Evolutionary conservation across 257 asterid genomes (phyloP), one percentile per base, ranked within the genome.

Genomic region (Paraleonurus japonicus): DNA sequence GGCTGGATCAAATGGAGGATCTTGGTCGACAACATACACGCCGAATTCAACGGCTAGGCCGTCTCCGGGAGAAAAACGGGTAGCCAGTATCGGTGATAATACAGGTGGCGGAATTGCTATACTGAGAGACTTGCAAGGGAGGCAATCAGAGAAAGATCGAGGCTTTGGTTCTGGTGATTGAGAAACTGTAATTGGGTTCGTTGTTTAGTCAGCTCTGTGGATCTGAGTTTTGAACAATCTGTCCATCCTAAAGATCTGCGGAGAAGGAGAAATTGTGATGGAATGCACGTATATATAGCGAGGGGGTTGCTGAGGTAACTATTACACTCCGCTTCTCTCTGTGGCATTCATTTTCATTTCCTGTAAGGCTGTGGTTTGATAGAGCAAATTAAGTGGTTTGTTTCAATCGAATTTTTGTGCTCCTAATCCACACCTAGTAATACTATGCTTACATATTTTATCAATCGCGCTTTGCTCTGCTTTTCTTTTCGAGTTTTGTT

Each of bases 1-100:
- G 61, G 96, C 98, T 22, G 96, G 96, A 69, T 89, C 94, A 2
- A 89, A 84, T 8, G 96, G 98, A 79, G 98, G 95, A 72, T 89
- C 94, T 26, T 89, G 97, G 98, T 90, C 96, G 11, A 90, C 98
- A 24, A 79, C 85, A 22, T 88, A 85, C 39, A 74, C 66, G 24
- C 79, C 90, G 22, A 88, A 85, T 69, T 64, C 83, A 5, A 30
- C 77, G 11, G 71, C 35, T 35, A 82, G 76, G 75, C 83, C 85
- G 24, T 75, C 84, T 61, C 58, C 79, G 4, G 87, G 82, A 35
- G 95, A 89, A 75, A 81, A 75, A 68, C 65, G 73, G 53, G 32
- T 54, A 3, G 73, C 86, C 15, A 35, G 69, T 48, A 65, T 66
- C 16, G 85, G 80, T 51, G 80, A 69, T 26, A 86, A 76, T 51